A percentile compares a stretch with the other conserved stretches of the same genome.
Conservation (phyloP, 2,329 filamentous ascomycete species). For the Aureobasidium melanogenum region DNA sequence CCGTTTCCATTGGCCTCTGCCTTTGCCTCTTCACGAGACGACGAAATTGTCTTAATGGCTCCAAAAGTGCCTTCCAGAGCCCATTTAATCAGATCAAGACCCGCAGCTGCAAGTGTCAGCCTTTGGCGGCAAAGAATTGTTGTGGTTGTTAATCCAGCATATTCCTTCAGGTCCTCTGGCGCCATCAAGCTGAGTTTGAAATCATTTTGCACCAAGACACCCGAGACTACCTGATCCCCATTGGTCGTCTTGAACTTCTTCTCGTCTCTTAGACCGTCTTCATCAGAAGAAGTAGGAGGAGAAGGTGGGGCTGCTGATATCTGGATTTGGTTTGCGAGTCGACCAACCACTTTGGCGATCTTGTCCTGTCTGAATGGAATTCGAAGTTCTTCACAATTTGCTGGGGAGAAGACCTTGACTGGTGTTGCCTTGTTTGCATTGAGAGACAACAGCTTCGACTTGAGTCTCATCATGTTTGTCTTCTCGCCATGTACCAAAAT, state of each 20-base stretch:
- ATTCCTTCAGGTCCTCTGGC: slow-evolving; percentile 89
- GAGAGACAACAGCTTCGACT: slow-evolving; percentile 87
- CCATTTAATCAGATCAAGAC: slow-evolving; percentile 87
- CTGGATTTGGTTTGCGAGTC: slow-evolving; percentile 66
- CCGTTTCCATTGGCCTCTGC: slow-evolving; percentile 31
- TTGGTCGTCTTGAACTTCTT: slow-evolving; percentile 26
- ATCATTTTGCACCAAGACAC: slow-evolving; percentile 92
- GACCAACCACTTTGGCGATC: slow-evolving; percentile 89
- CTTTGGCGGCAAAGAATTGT: slow-evolving; percentile 89
- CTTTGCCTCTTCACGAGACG: slow-evolving; percentile 24
- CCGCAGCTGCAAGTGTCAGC: slow-evolving; percentile 77
- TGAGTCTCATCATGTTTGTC: slow-evolving; percentile 95
- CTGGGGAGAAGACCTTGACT: slow-evolving; percentile 85
- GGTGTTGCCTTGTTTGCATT: slow-evolving; percentile 74
- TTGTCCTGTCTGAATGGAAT: slow-evolving; percentile 97
- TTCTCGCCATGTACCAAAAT: slow-evolving; percentile 96
- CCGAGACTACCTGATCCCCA: slow-evolving; percentile 64
- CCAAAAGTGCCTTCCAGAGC: slow-evolving; percentile 91
- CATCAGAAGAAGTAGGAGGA: slow-evolving; percentile 33
- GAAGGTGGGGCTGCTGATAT: slow-evolving; percentile 45
- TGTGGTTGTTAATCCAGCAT: slow-evolving; percentile 92
- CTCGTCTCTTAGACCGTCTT: slow-evolving; percentile 26
- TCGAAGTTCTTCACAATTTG: slow-evolving; percentile 88
- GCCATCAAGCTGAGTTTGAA: slow-evolving; percentile 97
- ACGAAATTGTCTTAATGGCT: slow-evolving; percentile 46